Evolutionary conservation across 257 asterid species (phyloP).

Genomic region (Penstemon eatonii): DNA sequence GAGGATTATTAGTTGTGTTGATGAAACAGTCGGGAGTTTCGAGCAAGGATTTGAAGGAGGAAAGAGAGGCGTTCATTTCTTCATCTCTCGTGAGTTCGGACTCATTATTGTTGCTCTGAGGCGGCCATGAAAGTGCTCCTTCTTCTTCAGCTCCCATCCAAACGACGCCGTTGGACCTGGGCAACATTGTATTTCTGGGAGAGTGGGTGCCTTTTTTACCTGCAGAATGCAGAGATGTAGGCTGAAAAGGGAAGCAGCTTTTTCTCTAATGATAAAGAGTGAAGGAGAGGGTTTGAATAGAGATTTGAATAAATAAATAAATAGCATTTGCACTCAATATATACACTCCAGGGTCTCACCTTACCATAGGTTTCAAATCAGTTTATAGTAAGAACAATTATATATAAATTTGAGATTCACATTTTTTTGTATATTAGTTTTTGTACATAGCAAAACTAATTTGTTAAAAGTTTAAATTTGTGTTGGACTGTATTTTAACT

Average conservation of each 20-base stretch:
- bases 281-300: constrained; percentile 22
- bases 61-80: constrained; percentile 38
- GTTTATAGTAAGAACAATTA: too few species aligned
- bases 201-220: constrained; percentile 15
- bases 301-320: too few species aligned
- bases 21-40: constrained; percentile 35
- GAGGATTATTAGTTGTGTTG: constrained; percentile 24
- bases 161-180: constrained; percentile 45
- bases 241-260: constrained; percentile 38
- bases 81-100: constrained; percentile 25
- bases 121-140: constrained; percentile 41
- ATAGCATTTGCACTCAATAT: too few species aligned
- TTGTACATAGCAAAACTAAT: too few species aligned
- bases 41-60: constrained; percentile 53
- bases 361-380: too few species aligned
- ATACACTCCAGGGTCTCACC: too few species aligned
- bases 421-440: too few species aligned
- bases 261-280: constrained; percentile 30
- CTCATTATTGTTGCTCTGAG: constrained; percentile 12
- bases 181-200: constrained; percentile 32
- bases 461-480: too few species aligned
- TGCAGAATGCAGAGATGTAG: constrained; percentile 40
- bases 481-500: too few species aligned
- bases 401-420: too few species aligned
- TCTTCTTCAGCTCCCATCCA: constrained; percentile 45